Evolutionary conservation across 495 filamentous ascomycete species (phyloP), one percentile per base, ranked within the genome.

Genomic region (Penicillium samsonianum): DNA sequence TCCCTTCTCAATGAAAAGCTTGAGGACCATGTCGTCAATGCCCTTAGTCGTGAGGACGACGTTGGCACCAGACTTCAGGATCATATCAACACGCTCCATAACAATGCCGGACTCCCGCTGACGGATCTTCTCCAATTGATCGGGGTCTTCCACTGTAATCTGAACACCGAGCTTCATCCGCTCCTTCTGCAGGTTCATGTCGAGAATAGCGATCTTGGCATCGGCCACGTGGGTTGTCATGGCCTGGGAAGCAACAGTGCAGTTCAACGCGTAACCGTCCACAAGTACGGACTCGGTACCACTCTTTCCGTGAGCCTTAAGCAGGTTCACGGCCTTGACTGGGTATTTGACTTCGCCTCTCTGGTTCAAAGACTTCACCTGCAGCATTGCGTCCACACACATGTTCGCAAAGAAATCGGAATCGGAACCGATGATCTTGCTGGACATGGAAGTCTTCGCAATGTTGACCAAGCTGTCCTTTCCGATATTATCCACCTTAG

Each of bases 161-260:
- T 99, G 91, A 48, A 99, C 95, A 58, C 94, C 94, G 16, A 99
- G 79, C 82, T 98, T 97, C 94, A 99, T 98, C 59, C 94, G 83
- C 77, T 96, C 91, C 76, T 98, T 99, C 70, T 97, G 93, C 61
- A 99, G 73, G 74, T 99, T 99, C 79, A 99, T 98, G 69, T 99
- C 94, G 46, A 99, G 78, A 69, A 90, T 90, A 42, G 94, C 94
- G 72, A 99, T 98, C 78, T 96, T 97, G 61, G 95, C 94, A 75
- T 97, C 92, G 47, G 83, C 84, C 65, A 98, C 80, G 60, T 91
- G 86, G 25, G 95, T 99, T 65, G 84, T 91, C 95, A 99, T 99
- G 40, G 92, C 92, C 73, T 99, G 94, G 41, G 91, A 96, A 52
- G 94, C 94, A 57, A 99, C 94, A 23, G 94, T 99, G 79, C 94